phyloP scores from a whole-genome alignment of 352 stramenopile species.

The Phytophthora brassicae region DNA sequence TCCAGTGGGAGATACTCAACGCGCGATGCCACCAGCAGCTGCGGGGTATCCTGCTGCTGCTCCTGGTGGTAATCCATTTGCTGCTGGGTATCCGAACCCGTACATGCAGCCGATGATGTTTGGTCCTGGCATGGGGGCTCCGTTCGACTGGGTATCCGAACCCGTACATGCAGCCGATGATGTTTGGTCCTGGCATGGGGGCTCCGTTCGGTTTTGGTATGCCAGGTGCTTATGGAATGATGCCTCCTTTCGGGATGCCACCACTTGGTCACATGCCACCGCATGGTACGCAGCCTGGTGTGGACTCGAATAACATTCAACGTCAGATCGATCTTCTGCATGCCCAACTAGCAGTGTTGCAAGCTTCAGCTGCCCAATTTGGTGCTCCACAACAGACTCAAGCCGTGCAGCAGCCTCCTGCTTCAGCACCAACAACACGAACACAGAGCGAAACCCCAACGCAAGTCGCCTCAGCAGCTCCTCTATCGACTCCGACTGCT shows the following conservation, averaged over 20 bases:
- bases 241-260: conserved; percentile 48
- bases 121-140: conserved; percentile 35
- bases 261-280: conserved; percentile 21
- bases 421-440: conserved; percentile 9
- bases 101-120: conserved; percentile 72
- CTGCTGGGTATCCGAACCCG: conserved; percentile 47
- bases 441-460: conserved; percentile 1
- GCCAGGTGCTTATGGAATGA: too few relatives aligned
- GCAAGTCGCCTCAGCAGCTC: conserved; percentile 9
- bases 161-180: conserved; percentile 60
- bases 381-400: conserved; percentile 13
- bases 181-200: conserved; percentile 50
- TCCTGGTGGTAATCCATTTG: conserved; percentile 38
- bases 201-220: conserved; percentile 57
- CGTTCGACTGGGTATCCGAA: conserved; percentile 60
- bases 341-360: conserved; percentile 50
- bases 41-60: conserved; percentile 20
- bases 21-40: conserved; percentile 10
- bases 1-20: conserved; percentile 6
- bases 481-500: conserved; percentile 9
- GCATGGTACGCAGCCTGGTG: conserved; percentile 25
- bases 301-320: conserved; percentile 53
- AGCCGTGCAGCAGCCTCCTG: conserved; percentile 11
- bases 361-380: conserved; percentile 38
- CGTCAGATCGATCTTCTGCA: conserved; percentile 56